phyloP scores from a whole-genome alignment of 192 early-diverging fungal genomes.

The Entomortierella lignicola region DNA sequence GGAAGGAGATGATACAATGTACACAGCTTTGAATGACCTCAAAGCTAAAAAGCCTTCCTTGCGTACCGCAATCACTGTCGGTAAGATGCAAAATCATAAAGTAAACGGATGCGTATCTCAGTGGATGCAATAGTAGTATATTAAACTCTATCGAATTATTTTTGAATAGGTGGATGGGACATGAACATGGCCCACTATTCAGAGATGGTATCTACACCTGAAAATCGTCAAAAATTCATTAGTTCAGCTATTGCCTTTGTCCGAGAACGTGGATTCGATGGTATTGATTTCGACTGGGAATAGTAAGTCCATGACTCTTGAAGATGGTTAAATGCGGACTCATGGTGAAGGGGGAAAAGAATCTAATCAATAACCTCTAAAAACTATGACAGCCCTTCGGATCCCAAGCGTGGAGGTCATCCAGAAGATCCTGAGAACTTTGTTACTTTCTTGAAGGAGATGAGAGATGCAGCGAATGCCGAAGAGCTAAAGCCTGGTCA shows the following conservation, averaged over 20 bases:
- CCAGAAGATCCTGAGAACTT: conserved; percentile 27
- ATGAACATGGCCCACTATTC: conserved; percentile 44
- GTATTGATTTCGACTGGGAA: conserved; percentile 48
- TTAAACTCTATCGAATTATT: neutral
- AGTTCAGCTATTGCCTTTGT: conserved; percentile 17
- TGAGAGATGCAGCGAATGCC: conserved; percentile 26
- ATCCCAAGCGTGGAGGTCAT: conserved; percentile 13
- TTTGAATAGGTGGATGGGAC: conserved; percentile 25
- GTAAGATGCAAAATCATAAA: conserved; percentile 1
- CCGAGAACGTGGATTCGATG: conserved; percentile 26
- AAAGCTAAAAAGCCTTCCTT: conserved; percentile 24
- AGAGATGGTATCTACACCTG: conserved; percentile 25
- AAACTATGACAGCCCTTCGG: conserved; percentile 8
- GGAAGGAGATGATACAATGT: neutral
- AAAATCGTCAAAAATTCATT: conserved; percentile 38
- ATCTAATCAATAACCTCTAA: too few relatives aligned
- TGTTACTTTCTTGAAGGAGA: conserved; percentile 34
- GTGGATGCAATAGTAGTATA: too few relatives aligned
- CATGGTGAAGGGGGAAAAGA: too few relatives aligned
- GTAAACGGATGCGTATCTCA: too few relatives aligned
- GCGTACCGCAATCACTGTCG: conserved; percentile 32
- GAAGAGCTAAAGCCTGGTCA: conserved; percentile 16
- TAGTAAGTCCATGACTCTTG: conserved; percentile 15
- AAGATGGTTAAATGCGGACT: neutral
- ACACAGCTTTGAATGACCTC: conserved; percentile 24